Evolutionary conservation across 345 rosid species (phyloP), one percentile per base, ranked within the genome.

Genomic region (Eutrema heterophyllum): DNA sequence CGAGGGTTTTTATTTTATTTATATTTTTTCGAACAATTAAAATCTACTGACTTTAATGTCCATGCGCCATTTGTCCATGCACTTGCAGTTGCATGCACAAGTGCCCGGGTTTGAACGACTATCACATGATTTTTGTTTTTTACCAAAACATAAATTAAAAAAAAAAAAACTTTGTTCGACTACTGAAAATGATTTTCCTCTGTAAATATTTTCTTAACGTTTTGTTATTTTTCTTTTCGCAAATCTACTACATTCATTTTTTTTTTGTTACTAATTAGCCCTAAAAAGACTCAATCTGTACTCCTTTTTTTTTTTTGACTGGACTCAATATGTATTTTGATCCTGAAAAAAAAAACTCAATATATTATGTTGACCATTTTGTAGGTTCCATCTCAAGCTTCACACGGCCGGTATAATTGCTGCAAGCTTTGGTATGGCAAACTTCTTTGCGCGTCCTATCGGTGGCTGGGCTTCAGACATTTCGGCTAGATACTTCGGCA

Each of bases 391-490:
- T 56, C 87, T 89, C 14, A 84, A 89, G 53, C 93, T 93, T 24
- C 98, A 84, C 72, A 81, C 86, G 0, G 97, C 96, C 4, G 96
- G 97, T 55, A 60, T 84, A 11, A 90, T 93, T 7, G 97, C 96
- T 0, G 97, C 98, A 5, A 52, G 84, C 10, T 90, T 93, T 59
- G 98, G 97, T 6, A 93, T 90, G 98, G 96, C 97, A 9, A 89
- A 89, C 60, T 6, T 90, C 16, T 41, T 86, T 6, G 92, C 98
- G 3, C 90, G 96, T 15, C 97, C 97, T 2, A 85, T 89, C 0
- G 98, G 97, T 0, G 96, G 93, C 3, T 86, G 46, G n/a, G 78
- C 88, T 39, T 90, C 98, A 2, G 98, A 90, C 73, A 4, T 21
- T 0, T 84, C 92, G 5, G 96, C 83, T 3, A 68, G 84, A 30